Evolutionary conservation across 2,329 filamentous ascomycete species (phyloP).

Genomic region (Aspergillus sp.): DNA sequence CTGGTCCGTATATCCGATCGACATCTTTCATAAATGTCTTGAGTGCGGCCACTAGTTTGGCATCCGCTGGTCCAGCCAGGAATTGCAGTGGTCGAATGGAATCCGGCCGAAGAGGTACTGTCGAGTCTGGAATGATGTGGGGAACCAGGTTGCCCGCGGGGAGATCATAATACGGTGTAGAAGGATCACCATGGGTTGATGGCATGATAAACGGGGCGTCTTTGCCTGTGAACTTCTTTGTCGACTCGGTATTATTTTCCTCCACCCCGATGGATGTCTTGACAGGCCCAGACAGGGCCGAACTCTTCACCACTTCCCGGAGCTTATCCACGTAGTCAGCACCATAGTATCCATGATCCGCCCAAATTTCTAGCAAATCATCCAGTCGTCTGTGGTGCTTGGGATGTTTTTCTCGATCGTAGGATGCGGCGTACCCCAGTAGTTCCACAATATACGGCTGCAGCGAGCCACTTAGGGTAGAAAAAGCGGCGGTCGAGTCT

Average conservation of each 20-base stretch:
- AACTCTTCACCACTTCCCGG: constrained; percentile 52
- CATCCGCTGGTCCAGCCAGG: constrained; percentile 62
- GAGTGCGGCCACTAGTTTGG: constrained; percentile 62
- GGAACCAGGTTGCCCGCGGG: constrained; percentile 78
- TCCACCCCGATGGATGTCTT: constrained; percentile 23
- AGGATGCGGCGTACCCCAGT: constrained; percentile 52
- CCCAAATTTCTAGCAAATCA: constrained; percentile 66
- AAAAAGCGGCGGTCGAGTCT: constrained; percentile 37
- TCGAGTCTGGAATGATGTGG: constrained; percentile 71
- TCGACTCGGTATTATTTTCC: constrained; percentile 24
- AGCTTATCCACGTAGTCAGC: constrained; percentile 53
- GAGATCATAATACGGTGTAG: constrained; percentile 73
- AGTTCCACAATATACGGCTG: constrained; percentile 60
- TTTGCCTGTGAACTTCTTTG: constrained; percentile 39
- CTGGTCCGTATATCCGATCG: constrained; percentile 61
- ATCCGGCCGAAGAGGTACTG: constrained; percentile 65
- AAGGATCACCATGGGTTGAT: constrained; percentile 68
- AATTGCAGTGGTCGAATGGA: constrained; percentile 70
- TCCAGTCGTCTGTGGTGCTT: constrained; percentile 63
- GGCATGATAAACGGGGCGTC: constrained; percentile 67
- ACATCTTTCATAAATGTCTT: constrained; percentile 66
- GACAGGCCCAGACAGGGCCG: constrained; percentile 27
- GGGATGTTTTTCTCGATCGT: constrained; percentile 53
- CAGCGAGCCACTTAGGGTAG: constrained; percentile 51
- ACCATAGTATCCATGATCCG: constrained; percentile 60